A percentile compares a stretch with the other conserved stretches of the same genome.
Conservation (phyloP, 2,329 filamentous ascomycete species). For the Microsporum audouinii region DNA sequence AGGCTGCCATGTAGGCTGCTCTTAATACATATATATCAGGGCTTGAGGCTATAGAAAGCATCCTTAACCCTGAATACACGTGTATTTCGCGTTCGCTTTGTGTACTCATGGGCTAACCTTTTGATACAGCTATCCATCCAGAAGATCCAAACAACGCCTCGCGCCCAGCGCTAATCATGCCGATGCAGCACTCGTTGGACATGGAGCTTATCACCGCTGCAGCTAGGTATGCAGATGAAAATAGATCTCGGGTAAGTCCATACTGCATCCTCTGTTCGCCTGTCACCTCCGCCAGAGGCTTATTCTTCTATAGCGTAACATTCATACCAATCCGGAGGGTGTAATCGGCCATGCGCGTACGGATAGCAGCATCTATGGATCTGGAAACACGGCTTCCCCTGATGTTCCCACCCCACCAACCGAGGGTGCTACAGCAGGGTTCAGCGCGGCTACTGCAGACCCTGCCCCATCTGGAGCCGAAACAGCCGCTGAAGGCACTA, state of each 20-base stretch:
- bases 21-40: not conserved
- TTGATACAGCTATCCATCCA: constrained; percentile 1
- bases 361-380: not conserved
- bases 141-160: constrained; percentile 1
- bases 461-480: not conserved
- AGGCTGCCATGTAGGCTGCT: not conserved
- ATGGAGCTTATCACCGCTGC: constrained; percentile 2
- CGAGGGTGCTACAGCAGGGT: not conserved
- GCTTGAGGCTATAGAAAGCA: not conserved
- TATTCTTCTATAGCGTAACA: not conserved
- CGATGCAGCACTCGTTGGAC: constrained; percentile 4
- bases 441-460: not conserved
- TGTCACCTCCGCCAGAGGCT: not conserved
- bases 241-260: not conserved
- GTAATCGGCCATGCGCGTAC: not conserved
- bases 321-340: not conserved
- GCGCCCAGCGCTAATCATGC: not conserved
- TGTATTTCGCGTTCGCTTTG: not conserved
- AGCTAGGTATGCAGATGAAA: constrained; percentile 1
- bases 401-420: not conserved
- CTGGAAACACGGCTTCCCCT: not conserved
- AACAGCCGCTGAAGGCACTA: not conserved
- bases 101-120: not conserved
- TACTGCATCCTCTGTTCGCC: too few relatives aligned
- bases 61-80: not conserved